These are phyloP conservation scores for Solanum chacoense DNA, from an alignment of 305 asterid genomes.

Conservation along the genomic window DNA sequence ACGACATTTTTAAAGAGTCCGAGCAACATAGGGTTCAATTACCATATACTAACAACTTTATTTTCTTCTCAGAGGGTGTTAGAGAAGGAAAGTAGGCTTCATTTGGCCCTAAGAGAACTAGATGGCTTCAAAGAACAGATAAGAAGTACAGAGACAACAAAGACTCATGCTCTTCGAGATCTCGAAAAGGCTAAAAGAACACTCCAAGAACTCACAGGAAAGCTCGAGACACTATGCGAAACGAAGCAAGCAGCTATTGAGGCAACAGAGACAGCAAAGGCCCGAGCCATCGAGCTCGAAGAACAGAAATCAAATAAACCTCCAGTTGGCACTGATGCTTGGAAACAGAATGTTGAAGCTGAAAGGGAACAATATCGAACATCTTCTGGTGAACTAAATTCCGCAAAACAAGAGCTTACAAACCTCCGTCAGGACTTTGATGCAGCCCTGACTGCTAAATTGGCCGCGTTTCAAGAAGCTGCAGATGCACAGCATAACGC, in stretches of 20 bases:
- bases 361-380: constrained; percentile 62
- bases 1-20: neutral
- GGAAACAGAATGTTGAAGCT: constrained; percentile 48
- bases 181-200: constrained; percentile 55
- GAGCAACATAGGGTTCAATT: neutral
- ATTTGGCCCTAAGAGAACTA: constrained; percentile 50
- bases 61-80: constrained; percentile 48
- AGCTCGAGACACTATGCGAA: constrained; percentile 65
- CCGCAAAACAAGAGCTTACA: constrained; percentile 62
- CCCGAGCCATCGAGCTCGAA: constrained; percentile 37
- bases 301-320: constrained; percentile 36
- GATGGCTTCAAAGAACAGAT: constrained; percentile 57
- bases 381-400: constrained; percentile 47
- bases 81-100: constrained; percentile 83
- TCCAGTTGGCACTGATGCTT: constrained; percentile 35
- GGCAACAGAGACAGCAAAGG: constrained; percentile 47
- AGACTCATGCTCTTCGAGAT: constrained; percentile 47
- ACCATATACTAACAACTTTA: neutral
- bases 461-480: constrained; percentile 51
- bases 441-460: constrained; percentile 52
- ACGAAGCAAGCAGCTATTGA: constrained; percentile 68
- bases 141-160: constrained; percentile 35
- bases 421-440: constrained; percentile 72
- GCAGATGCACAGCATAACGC: constrained; percentile 47
- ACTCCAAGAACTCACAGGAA: constrained; percentile 57